Conservation (phyloP, 2,329 filamentous ascomycete genomes). For the Dryadomyces quercus-mongolicae region DNA sequence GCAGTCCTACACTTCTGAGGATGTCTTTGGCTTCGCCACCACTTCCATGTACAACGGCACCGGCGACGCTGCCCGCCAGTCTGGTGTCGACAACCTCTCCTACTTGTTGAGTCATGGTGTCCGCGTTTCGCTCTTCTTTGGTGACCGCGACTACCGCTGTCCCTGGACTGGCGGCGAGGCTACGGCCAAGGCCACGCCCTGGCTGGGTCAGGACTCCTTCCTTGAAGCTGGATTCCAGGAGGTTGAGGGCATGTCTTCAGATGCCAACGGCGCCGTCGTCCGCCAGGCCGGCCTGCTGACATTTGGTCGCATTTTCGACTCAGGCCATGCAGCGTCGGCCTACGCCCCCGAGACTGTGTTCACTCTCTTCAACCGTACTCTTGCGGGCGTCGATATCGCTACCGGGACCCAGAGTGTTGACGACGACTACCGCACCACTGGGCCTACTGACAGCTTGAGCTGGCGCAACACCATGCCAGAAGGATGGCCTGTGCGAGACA, state of each 20-base stretch:
- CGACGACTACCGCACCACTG: background rate
- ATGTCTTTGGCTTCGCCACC: constrained; percentile 1
- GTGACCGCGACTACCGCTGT: constrained; percentile 42
- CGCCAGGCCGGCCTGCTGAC: constrained; percentile 54
- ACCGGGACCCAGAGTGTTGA: constrained; percentile 23
- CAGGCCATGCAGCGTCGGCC: constrained; percentile 37
- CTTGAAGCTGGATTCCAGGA: constrained; percentile 50
- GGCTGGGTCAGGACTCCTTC: constrained; percentile 42
- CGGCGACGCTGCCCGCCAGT: constrained; percentile 18
- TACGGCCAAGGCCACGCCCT: constrained; percentile 38
- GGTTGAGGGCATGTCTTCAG: constrained; percentile 44
- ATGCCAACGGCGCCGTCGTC: constrained; percentile 46
- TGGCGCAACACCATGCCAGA: constrained; percentile 1
- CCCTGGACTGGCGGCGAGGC: constrained; percentile 40
- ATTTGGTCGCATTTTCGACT: constrained; percentile 42
- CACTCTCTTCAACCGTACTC: constrained; percentile 35
- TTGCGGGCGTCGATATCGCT: constrained; percentile 32
- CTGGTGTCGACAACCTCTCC: constrained; percentile 27
- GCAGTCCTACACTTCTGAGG: constrained; percentile 3
- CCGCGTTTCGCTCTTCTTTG: constrained; percentile 41
- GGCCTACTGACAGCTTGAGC: background rate
- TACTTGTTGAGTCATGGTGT: constrained; percentile 42
- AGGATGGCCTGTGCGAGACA: background rate
- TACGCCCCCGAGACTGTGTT: constrained; percentile 34
- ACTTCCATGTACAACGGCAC: constrained; percentile 20